These are phyloP conservation scores for Camellia granthamiana DNA, from an alignment of 148 eudicot genomes.

Conservation along the genomic window DNA sequence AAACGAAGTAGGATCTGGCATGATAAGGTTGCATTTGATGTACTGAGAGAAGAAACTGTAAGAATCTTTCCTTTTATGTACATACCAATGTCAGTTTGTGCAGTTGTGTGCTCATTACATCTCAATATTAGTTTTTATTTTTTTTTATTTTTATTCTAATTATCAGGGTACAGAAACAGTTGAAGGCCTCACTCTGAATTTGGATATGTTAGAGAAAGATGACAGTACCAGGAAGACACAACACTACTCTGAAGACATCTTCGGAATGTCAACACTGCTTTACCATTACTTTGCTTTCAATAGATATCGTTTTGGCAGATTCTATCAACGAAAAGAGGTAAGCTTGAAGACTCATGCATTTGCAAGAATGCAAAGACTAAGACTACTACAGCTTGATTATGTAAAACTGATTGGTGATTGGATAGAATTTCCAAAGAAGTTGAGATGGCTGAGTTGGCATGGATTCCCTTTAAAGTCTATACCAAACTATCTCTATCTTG, in stretches of 20 bases:
- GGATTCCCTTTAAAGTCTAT: constrained; percentile 1
- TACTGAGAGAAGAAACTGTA: not conserved
- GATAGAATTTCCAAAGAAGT: not conserved
- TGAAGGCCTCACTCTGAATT: not conserved
- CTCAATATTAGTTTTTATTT: too few species aligned
- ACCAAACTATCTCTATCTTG: not conserved
- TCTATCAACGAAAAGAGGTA: not conserved
- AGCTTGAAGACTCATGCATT: constrained; percentile 4
- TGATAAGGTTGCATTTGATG: not conserved
- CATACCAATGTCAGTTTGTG: not conserved
- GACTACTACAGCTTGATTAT: constrained; percentile 5
- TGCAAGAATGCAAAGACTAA: not conserved
- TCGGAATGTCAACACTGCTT: not conserved
- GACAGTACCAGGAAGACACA: not conserved
- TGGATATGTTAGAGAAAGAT: not conserved
- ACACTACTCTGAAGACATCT: too few species aligned
- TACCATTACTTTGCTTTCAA: not conserved
- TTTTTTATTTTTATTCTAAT: too few species aligned
- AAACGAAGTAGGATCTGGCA: constrained; percentile 11
- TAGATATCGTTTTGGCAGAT: not conserved
- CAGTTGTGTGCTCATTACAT: too few species aligned
- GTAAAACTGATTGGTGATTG: not conserved
- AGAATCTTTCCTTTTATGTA: not conserved
- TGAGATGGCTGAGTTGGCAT: constrained; percentile 7
- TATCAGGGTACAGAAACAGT: constrained; percentile 7